Evolutionary conservation across 352 stramenopile species (phyloP), one percentile per base, ranked within the genome.

Genomic region (Pythium guiyangense): DNA sequence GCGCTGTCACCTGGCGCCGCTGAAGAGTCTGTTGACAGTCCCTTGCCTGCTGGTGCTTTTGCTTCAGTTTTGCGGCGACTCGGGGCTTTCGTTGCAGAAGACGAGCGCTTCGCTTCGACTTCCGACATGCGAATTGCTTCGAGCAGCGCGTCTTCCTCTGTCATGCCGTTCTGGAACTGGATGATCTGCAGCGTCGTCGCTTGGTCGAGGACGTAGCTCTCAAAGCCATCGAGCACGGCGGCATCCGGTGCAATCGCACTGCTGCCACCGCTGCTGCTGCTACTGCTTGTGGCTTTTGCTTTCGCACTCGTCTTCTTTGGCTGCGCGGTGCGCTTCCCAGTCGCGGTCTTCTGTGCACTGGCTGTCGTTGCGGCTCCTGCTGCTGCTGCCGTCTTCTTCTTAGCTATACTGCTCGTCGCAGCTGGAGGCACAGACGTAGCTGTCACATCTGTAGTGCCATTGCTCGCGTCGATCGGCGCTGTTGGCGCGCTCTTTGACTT

Each of bases 141-240:
- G 18, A 79, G 52, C 18, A 86, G 59, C 4, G 82, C 82, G 42
- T 92, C 82, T 60, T 90, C 82, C 44, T 92, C 82, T 2, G 77
- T 81, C 63, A 92, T 70, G 27, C 84, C 79, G 51, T 86, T 55
- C 55, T 92, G 82, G 44, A 88, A 85, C 40, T 83, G 70, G 27
- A 81, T 79, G 52, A 85, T 74, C 49, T 87, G 63, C 18, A 70
- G 49, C 15, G 67, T 74, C 2, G 66, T 52, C 17, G 57, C 49
- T 54, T 78, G 66, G 25, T 78, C 64, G 48, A 60, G 48, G 37
- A 77, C 57, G 39, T 70, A 67, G 10, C 61, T 60, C 3, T 56
- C 52, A 37, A 46, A 55, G 20, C 42, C 22, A 17, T 54, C 17
- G 20, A 48, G 18, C 18, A 26, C 42, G 8, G 29, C 26, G 15